A percentile compares a stretch with the other conserved stretches of the same genome.
Evolutionary conservation across 1,284 basidiomycete genomes (phyloP).

Genomic region (Trametes versicolor): DNA sequence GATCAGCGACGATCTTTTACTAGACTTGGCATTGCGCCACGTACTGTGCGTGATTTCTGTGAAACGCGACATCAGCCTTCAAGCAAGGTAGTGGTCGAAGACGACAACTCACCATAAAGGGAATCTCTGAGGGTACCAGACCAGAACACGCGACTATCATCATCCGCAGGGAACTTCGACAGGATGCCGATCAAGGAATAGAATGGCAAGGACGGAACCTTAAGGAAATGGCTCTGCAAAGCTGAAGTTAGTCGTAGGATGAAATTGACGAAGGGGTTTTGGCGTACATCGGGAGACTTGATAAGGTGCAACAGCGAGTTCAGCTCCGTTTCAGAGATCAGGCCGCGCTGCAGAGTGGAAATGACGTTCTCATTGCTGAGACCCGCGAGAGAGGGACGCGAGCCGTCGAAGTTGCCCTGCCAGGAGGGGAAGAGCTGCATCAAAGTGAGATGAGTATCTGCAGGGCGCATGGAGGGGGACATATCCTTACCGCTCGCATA

Average conservation of each 20-base stretch:
- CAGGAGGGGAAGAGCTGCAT: conserved; percentile 78
- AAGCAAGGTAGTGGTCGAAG: not conserved
- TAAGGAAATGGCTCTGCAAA: conserved; percentile 80
- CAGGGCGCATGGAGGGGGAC: not conserved
- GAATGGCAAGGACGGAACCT: conserved; percentile 82
- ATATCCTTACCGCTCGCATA: conserved; percentile 70
- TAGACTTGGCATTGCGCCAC: conserved; percentile 2
- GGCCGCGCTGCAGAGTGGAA: conserved; percentile 63
- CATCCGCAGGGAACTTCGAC: conserved; percentile 77
- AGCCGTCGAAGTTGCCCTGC: conserved; percentile 78
- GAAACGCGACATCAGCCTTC: not conserved
- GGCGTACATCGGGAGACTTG: conserved; percentile 74
- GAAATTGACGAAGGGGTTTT: conserved; percentile 6
- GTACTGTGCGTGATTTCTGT: conserved; percentile 45
- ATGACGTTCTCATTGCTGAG: conserved; percentile 65
- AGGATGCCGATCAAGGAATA: conserved; percentile 76
- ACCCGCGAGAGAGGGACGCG: conserved; percentile 69
- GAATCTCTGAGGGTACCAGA: conserved; percentile 64
- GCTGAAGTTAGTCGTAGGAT: not conserved
- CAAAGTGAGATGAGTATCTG: not conserved
- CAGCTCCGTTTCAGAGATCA: conserved; percentile 73
- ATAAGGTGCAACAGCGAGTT: conserved; percentile 72
- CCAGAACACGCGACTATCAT: conserved; percentile 79
- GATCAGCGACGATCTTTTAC: conserved; percentile 7
- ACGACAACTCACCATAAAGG: conserved; percentile 63